Base-by-base conservation (phyloP, 2,329 filamentous ascomycete genomes). In the Ceratocystis huliohia region DNA sequence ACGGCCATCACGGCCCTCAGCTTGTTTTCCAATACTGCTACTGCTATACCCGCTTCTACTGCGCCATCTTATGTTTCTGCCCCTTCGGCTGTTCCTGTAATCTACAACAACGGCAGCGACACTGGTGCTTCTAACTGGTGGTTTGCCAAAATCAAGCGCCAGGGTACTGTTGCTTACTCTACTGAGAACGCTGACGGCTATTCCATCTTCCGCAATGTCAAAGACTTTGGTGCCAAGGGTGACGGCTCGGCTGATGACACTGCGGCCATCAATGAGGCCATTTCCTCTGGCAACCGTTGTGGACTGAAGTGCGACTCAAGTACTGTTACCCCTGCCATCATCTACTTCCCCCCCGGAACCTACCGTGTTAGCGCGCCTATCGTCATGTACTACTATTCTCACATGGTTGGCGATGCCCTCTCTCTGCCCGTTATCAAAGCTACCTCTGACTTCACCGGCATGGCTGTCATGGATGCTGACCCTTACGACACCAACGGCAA, bases 301-400 rank as follows among this genome's bases (percentile, higher is more conserved):
- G 91, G 89, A 48, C 74, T 83, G 69, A 84, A 85, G 69, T 97
- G 93, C 74, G 88, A 94, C 74, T 96, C 91, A 1, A 84, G 83
- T 41, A 97, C 93, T 2, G 83, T 83, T n/a, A 84, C 85, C 1
- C 93, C 93, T 0, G 93, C 90, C 30, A 78, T 97, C 15, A 85
- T 97, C 65, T 97, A 96, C 79, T 96, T 97, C 79, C 92, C 91
- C 48, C 80, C 89, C 10, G 92, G 93, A 70, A 95, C 86, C 66
- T 97, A 96, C 73, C 73, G 88, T 20, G 86, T 97, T 71, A 90
- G 85, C 73, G 82, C 80, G 72, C 89, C 93, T 25, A 84, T 97
- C 70, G 77, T 91, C 64, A 88, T 91, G 74, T 88, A 87, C 76
- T 97, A 97, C 81, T 96, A 96, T 79, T 96, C 92, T 8, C 91